phyloP scores from a whole-genome alignment of 805 yeast species.

The Suhomyces emberorum region DNA sequence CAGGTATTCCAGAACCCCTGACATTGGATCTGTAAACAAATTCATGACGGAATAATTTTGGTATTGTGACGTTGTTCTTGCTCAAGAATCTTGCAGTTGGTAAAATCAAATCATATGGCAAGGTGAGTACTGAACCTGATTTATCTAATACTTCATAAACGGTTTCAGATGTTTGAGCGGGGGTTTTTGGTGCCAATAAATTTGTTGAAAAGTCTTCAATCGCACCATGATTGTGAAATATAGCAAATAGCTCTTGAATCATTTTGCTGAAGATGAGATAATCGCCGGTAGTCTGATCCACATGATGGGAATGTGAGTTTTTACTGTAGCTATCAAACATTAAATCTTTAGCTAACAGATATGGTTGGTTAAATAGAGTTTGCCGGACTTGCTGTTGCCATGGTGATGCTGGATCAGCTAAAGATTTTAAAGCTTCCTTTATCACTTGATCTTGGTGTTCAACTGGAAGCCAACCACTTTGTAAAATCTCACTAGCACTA shows the following conservation, averaged over 20 bases:
- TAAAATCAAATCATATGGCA: constrained; percentile 84
- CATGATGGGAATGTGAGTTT: constrained; percentile 19
- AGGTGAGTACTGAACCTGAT: constrained; percentile 82
- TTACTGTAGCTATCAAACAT: constrained; percentile 60
- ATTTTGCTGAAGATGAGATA: constrained; percentile 59
- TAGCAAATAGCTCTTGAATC: constrained; percentile 53
- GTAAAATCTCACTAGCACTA: constrained; percentile 68
- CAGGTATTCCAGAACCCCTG: constrained; percentile 64
- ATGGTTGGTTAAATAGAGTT: constrained; percentile 80
- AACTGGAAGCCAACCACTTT: constrained; percentile 82
- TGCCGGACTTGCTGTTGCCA: constrained; percentile 93
- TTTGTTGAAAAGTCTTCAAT: constrained; percentile 66
- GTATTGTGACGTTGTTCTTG: constrained; percentile 46
- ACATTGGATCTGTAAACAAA: constrained; percentile 70
- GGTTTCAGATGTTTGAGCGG: constrained; percentile 57
- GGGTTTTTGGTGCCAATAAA: constrained; percentile 75
- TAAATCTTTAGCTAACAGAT: constrained; percentile 78
- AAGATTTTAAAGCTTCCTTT: constrained; percentile 78
- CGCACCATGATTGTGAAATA: constrained; percentile 84
- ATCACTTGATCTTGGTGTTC: constrained; percentile 88
- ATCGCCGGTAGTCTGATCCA: constrained; percentile 35
- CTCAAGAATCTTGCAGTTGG: constrained; percentile 88
- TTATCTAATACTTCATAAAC: constrained; percentile 80
- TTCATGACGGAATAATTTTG: constrained; percentile 72
- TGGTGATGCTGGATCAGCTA: constrained; percentile 87